phyloP scores from a whole-genome alignment of 2,329 filamentous ascomycete species.

The Trichoderma endophyticum region DNA sequence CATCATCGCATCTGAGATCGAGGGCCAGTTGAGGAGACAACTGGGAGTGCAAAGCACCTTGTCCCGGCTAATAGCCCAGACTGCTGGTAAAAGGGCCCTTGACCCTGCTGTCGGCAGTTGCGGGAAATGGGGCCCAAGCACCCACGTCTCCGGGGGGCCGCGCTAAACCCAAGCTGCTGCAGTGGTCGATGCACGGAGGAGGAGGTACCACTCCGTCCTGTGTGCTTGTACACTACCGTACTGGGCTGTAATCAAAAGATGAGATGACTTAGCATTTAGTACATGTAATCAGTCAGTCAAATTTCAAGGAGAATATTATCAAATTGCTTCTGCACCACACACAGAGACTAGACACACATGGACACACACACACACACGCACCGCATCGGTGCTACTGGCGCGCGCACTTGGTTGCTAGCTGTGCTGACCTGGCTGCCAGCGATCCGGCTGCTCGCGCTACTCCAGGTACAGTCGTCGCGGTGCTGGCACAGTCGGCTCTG shows the following conservation, averaged over 20 bases:
- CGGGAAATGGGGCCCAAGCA: slow-evolving; percentile 1
- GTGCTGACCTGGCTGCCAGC: neutral
- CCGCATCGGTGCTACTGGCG: neutral
- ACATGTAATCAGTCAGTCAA: neutral
- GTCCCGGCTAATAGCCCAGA: neutral
- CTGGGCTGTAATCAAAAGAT: neutral
- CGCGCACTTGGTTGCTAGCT: neutral
- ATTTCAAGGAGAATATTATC: no score
- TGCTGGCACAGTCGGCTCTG: neutral
- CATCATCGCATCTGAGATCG: neutral
- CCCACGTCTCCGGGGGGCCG: neutral
- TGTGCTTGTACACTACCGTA: neutral
- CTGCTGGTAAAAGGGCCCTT: slow-evolving; percentile 2
- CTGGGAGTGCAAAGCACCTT: neutral
- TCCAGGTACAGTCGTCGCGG: neutral
- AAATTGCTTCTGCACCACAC: neutral
- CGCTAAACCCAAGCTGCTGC: neutral
- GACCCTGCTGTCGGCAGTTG: slow-evolving; percentile 14
- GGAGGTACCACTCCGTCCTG: neutral
- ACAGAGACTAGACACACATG: no score
- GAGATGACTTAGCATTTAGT: neutral
- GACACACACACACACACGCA: neutral
- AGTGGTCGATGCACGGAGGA: neutral
- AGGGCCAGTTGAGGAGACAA: neutral
- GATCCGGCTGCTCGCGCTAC: slow-evolving; percentile 2